These are phyloP conservation scores for Penicillium taxi DNA, from an alignment of 495 filamentous ascomycete genomes.

Conservation along the genomic window DNA sequence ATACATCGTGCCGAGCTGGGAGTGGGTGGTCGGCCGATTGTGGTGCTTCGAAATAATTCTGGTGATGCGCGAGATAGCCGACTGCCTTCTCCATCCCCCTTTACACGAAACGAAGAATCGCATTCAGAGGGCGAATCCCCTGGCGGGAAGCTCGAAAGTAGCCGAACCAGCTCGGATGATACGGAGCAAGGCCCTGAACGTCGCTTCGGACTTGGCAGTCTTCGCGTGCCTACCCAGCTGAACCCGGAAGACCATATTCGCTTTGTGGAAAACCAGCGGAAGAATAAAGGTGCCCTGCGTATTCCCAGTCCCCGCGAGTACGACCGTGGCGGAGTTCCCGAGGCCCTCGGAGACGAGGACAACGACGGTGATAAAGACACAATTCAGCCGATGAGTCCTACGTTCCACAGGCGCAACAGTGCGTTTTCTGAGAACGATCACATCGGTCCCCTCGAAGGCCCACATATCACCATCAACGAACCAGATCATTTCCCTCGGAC, in stretches of 20 bases:
- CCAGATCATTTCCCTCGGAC: slow-evolving; percentile 39
- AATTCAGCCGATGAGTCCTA: slow-evolving; percentile 9
- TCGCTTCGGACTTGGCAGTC: slow-evolving; percentile 20
- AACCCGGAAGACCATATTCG: slow-evolving; percentile 73
- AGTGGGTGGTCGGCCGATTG: slow-evolving; percentile 63
- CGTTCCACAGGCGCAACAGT: slow-evolving; percentile 9
- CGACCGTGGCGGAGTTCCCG: slow-evolving; percentile 66
- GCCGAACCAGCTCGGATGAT: slow-evolving; percentile 13
- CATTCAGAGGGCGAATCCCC: slow-evolving; percentile 19
- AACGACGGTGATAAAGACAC: slow-evolving; percentile 5
- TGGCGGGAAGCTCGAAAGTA: slow-evolving; percentile 13
- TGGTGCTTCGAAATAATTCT: slow-evolving; percentile 54
- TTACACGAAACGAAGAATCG: slow-evolving; percentile 11
- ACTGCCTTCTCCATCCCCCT: slow-evolving; percentile 8
- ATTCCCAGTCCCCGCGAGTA: slow-evolving; percentile 85
- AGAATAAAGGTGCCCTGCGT: slow-evolving; percentile 62
- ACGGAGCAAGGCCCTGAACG: slow-evolving; percentile 9
- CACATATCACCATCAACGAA: slow-evolving; percentile 58
- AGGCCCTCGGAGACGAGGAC: slow-evolving; percentile 44
- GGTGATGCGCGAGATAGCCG: slow-evolving; percentile 25
- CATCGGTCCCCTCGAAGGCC: slow-evolving; percentile 30
- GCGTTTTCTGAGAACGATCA: slow-evolving; percentile 18
- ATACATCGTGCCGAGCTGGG: slow-evolving; percentile 52
- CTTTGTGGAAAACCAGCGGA: slow-evolving; percentile 78
- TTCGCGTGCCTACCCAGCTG: slow-evolving; percentile 44